These are phyloP conservation scores for Neoarthrinium moseri DNA, from an alignment of 2,329 filamentous ascomycete genomes.

Conservation along the genomic window DNA sequence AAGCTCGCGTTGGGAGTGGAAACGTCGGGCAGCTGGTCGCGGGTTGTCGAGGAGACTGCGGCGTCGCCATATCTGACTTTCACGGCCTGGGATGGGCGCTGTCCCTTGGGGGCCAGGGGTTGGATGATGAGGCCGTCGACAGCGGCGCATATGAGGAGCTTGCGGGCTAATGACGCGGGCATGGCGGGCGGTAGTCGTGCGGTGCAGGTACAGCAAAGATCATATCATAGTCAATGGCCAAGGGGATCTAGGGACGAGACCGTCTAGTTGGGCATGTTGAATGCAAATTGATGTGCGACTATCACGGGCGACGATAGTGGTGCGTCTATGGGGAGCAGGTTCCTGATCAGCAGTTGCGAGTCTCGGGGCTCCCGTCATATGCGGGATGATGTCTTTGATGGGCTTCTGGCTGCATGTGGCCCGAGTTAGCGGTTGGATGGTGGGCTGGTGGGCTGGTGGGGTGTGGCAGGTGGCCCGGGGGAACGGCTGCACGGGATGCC, in stretches of 20 bases:
- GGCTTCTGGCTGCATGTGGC: no score
- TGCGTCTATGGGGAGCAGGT: not conserved
- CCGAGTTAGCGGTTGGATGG: not conserved
- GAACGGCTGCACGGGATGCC: not conserved
- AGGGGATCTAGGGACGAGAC: no score
- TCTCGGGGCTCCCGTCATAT: not conserved
- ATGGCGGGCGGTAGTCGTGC: not conserved
- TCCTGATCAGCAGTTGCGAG: not conserved
- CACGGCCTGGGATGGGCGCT: constrained; percentile 52
- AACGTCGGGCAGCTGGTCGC: constrained; percentile 44
- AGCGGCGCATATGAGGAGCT: constrained; percentile 76
- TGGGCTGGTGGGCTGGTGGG: not conserved
- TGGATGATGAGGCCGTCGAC: constrained; percentile 83
- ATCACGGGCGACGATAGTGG: no score
- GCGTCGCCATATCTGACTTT: constrained; percentile 69
- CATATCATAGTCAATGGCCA: no score
- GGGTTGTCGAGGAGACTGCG: constrained; percentile 40
- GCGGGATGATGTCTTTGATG: constrained; percentile 6
- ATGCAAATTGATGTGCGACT: not conserved
- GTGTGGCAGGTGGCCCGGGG: not conserved
- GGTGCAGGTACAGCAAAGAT: not conserved
- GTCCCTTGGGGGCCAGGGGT: constrained; percentile 56
- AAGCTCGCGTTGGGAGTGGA: constrained; percentile 49
- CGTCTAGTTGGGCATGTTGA: not conserved
- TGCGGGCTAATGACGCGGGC: constrained; percentile 59